Evolutionary conservation across 306 rosid species (phyloP).

Genomic region (Ormosia semicastrata): DNA sequence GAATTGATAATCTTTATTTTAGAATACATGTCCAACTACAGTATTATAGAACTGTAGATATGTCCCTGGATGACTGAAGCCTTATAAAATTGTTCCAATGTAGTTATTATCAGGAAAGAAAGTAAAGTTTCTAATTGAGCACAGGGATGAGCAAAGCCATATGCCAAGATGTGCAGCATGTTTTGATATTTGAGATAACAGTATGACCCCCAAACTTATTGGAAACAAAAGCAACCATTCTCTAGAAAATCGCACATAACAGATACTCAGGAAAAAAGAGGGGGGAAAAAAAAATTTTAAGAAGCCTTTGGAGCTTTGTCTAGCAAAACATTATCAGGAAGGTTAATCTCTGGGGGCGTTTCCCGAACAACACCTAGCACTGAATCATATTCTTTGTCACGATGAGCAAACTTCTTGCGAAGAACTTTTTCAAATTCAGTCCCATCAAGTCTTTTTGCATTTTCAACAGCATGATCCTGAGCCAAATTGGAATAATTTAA

Average conservation of each 20-base stretch:
- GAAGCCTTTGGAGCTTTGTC: conserved; percentile 58
- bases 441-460: conserved; percentile 71
- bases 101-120: conserved; percentile 31
- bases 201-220: conserved; percentile 55
- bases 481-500: conserved; percentile 81
- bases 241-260: conserved; percentile 36
- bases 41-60: conserved; percentile 26
- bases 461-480: conserved; percentile 89
- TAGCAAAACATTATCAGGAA: conserved; percentile 50
- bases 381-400: conserved; percentile 65
- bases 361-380: conserved; percentile 56
- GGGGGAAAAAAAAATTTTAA: conserved; percentile 29
- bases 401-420: conserved; percentile 67
- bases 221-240: conserved; percentile 46
- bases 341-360: conserved; percentile 55
- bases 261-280: background rate
- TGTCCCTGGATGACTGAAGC: conserved; percentile 27
- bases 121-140: conserved; percentile 31
- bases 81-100: conserved; percentile 39
- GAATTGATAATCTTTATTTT: conserved; percentile 29
- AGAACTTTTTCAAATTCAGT: conserved; percentile 78
- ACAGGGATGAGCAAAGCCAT: conserved; percentile 28
- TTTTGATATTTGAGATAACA: conserved; percentile 35
- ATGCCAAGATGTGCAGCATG: conserved; percentile 31
- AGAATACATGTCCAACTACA: conserved; percentile 31